Evolutionary conservation across 805 yeast species (phyloP).

Genomic region (Myxozyma sirexii): DNA sequence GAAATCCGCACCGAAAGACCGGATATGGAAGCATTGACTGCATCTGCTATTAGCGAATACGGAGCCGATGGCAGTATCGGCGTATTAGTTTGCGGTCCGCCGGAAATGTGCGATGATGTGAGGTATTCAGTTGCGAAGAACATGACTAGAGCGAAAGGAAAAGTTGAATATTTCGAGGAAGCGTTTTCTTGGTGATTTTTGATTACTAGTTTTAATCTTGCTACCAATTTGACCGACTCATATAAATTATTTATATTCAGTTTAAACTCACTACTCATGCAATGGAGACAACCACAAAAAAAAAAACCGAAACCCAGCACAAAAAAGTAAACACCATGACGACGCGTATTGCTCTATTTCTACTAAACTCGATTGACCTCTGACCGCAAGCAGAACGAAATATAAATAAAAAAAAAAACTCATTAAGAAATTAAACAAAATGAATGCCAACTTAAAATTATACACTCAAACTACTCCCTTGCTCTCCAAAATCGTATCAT

Average conservation of each 20-base stretch:
- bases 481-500: background rate
- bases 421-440: background rate
- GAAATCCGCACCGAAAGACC: slow-evolving; percentile 47
- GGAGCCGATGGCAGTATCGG: slow-evolving; percentile 47
- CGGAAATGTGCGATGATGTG: slow-evolving; percentile 58
- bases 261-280: too few relatives aligned
- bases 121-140: slow-evolving; percentile 53
- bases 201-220: background rate
- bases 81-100: slow-evolving; percentile 65
- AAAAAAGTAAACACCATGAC: too few relatives aligned
- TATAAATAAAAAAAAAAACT: background rate
- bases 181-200: slow-evolving; percentile 60
- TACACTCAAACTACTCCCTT: too few relatives aligned
- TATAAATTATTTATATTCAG: too few relatives aligned
- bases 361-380: background rate
- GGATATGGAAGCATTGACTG: slow-evolving; percentile 46
- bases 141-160: slow-evolving; percentile 47
- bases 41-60: slow-evolving; percentile 8
- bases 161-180: slow-evolving; percentile 74
- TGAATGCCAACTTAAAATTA: background rate
- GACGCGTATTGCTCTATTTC: too few relatives aligned
- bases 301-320: too few relatives aligned
- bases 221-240: too few relatives aligned
- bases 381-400: background rate
- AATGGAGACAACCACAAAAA: too few relatives aligned